phyloP scores from a whole-genome alignment of 139 green algal species.

The Chlorokybus atmophyticus region DNA sequence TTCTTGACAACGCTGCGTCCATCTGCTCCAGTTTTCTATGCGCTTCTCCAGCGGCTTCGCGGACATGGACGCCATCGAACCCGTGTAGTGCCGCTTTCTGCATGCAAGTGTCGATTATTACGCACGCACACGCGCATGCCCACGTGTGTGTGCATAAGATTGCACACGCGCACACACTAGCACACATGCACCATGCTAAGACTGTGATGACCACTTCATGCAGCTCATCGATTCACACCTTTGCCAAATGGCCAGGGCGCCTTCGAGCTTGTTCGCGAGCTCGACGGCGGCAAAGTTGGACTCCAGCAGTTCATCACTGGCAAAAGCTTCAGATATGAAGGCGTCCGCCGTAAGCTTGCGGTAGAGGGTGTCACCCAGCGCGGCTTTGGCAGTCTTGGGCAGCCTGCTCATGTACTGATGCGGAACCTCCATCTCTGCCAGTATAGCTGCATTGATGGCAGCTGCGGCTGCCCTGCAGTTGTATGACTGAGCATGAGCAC shows the following conservation, averaged over 20 bases:
- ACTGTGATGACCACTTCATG: too few species aligned
- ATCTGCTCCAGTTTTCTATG: slow-evolving; percentile 3
- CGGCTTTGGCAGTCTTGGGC: slow-evolving; percentile 12
- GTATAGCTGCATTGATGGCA: slow-evolving; percentile 18
- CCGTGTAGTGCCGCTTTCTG: too few species aligned
- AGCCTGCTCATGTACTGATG: slow-evolving; percentile 8
- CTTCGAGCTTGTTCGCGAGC: slow-evolving; percentile 12
- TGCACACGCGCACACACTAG: too few species aligned
- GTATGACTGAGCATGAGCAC: too few species aligned
- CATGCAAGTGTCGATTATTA: too few species aligned
- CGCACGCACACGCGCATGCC: too few species aligned
- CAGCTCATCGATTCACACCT: too few species aligned
- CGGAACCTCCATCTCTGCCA: slow-evolving; percentile 11
- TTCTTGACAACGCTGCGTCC: background rate
- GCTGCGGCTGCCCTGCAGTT: too few species aligned
- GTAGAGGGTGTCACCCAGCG: slow-evolving; percentile 17
- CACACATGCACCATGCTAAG: too few species aligned
- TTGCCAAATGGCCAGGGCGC: slow-evolving; percentile 13
- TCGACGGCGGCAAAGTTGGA: slow-evolving; percentile 11
- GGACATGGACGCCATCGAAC: too few species aligned
- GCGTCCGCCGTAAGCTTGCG: slow-evolving; percentile 4
- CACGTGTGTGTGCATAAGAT: too few species aligned
- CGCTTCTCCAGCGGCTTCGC: slow-evolving; percentile 6
- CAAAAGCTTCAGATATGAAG: too few species aligned
- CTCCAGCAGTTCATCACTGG: slow-evolving; percentile 4